Evolutionary conservation across 2,329 filamentous ascomycete genomes (phyloP), one percentile per base, ranked within the genome.

Genomic region (Aspergillus terreus): DNA sequence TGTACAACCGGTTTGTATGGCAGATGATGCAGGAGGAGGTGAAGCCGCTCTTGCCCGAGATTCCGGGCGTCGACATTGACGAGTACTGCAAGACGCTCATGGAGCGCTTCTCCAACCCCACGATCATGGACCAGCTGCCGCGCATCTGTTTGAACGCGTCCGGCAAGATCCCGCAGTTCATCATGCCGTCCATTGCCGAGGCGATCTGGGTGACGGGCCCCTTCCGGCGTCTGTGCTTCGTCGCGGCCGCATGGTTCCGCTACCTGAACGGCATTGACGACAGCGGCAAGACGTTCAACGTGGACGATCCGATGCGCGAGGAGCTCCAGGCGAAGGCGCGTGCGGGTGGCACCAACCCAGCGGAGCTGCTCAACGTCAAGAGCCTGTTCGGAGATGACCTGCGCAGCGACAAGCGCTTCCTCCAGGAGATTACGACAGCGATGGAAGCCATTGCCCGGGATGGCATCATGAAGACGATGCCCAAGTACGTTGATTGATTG

Each of bases 1-100:
- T 73, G 11, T 78, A 75, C 69, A 63, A 66, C 68, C 70, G 73
- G 56, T 78, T 77, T 55, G 65, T 81, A 42, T 77, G 71, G 72
- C 73, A 79, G 65, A 79, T 80, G 77, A 80, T 80, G 78, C 76
- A 80, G 55, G 59, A 77, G 36, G 78, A 81, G 65, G 77, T 80
- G 50, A 79, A 79, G 69, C 78, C 78, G 0, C 68, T 78, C 14
- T 67, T 81, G 33, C 78, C 78, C 19, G 71, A 71, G 6, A 81
- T 81, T 35, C 69, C 71, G 0, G 78, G 76, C 35, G 77, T 80
- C 53, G 65, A 78, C 58, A 75, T 81, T 47, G 77, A 81, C 57
- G 57, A 76, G 58, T 81, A 81, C 67, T 79, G 76, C 71, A 66
- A 73, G 54, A 80, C 77, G 0, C 73, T 81, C 42, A 74, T 81